Evolutionary conservation across 768 basidiomycete species (phyloP).

Genomic region (Rhizopogon rudus): DNA sequence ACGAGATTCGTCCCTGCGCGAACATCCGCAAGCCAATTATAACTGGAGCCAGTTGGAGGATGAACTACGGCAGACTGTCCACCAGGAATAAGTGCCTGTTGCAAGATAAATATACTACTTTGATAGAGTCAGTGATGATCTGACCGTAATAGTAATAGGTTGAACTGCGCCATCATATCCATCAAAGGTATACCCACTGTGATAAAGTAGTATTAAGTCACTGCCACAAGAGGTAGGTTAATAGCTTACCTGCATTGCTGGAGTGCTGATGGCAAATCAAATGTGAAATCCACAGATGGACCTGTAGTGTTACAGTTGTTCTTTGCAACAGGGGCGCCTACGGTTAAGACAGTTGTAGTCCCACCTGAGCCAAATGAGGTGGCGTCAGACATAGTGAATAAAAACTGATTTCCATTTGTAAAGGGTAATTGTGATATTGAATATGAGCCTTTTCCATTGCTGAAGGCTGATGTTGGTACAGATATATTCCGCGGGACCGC

Average conservation of each 20-base stretch:
- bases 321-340: slow-evolving; percentile 38
- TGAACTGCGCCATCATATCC: slow-evolving; percentile 40
- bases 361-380: slow-evolving; percentile 69
- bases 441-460: slow-evolving; percentile 49
- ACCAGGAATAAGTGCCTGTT: slow-evolving; percentile 58
- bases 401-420: slow-evolving; percentile 31
- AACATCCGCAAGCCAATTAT: slow-evolving; percentile 54
- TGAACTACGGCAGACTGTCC: slow-evolving; percentile 46
- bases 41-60: slow-evolving; percentile 31
- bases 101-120: neutral
- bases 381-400: slow-evolving; percentile 68
- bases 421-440: slow-evolving; percentile 40
- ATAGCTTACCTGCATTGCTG: slow-evolving; percentile 55
- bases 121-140: slow-evolving; percentile 5
- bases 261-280: slow-evolving; percentile 45
- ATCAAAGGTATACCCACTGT: slow-evolving; percentile 44
- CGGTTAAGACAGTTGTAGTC: slow-evolving; percentile 41
- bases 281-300: slow-evolving; percentile 42
- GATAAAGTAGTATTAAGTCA: slow-evolving; percentile 3
- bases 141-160: slow-evolving; percentile 52
- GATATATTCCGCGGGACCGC: slow-evolving; percentile 47
- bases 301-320: slow-evolving; percentile 44
- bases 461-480: slow-evolving; percentile 52
- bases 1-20: slow-evolving; percentile 53
- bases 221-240: neutral